A percentile compares a stretch with the other conserved stretches of the same genome.
Conservation (phyloP, 2,329 filamentous ascomycete species). For the Fusarium sp. region DNA sequence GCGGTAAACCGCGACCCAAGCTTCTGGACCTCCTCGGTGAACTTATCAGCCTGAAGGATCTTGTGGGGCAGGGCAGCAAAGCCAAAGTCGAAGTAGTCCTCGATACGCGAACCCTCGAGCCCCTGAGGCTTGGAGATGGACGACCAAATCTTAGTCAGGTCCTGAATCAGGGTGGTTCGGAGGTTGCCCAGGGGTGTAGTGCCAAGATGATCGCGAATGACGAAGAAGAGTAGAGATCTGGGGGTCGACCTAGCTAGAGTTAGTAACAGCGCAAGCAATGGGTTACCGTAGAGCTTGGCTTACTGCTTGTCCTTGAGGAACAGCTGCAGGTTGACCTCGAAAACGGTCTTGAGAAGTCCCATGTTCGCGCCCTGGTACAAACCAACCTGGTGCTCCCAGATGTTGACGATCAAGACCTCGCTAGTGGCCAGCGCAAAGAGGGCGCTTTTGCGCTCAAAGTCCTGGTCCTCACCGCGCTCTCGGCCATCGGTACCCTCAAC, state of each 20-base stretch:
- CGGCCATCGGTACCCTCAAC: conserved; percentile 97
- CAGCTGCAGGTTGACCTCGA: conserved; percentile 96
- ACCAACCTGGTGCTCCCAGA: conserved; percentile 99
- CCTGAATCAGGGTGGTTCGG: conserved; percentile 88
- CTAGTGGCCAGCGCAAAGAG: conserved; percentile 97
- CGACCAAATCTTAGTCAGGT: conserved; percentile 91
- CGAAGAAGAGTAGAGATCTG: conserved; percentile 95
- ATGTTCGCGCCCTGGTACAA: conserved; percentile 99
- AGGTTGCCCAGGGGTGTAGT: conserved; percentile 91
- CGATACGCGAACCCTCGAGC: conserved; percentile 87
- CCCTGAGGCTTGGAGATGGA: conserved; percentile 91
- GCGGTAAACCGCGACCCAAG: conserved; percentile 84
- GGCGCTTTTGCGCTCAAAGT: conserved; percentile 98
- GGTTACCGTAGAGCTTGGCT: conserved; percentile 46
- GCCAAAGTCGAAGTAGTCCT: conserved; percentile 98
- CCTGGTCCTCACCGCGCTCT: conserved; percentile 96
- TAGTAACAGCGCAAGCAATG: conserved; percentile 22
- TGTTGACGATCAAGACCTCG: conserved; percentile 97
- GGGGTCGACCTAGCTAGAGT: conserved; percentile 74
- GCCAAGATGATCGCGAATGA: conserved; percentile 96
- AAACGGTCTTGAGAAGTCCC: conserved; percentile 97
- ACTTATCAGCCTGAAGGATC: conserved; percentile 93
- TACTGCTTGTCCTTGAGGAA: conserved; percentile 96
- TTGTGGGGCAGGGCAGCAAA: conserved; percentile 97
- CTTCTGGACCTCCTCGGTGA: conserved; percentile 80